Percentiles rank a stretch among this genome's conserved stretches.
These are phyloP conservation scores for Tylopilus orsonianus DNA, from an alignment of 1,284 basidiomycete species.

Conservation along the genomic window DNA sequence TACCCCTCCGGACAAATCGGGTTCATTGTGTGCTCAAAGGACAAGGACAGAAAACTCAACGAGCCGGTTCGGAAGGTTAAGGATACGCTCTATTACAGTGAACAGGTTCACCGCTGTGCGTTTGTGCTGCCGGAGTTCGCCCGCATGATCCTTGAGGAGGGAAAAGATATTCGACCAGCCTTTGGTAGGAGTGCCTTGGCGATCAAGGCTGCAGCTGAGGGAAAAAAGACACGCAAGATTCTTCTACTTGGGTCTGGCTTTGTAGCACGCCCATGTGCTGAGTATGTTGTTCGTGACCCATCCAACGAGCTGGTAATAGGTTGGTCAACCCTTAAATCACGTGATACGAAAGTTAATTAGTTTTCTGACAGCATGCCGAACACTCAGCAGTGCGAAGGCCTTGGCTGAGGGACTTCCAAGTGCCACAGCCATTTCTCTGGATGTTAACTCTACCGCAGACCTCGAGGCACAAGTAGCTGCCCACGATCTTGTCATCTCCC, in stretches of 20 bases:
- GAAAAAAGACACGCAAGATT: constrained; percentile 54
- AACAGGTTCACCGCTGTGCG: constrained; percentile 77
- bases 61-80: constrained; percentile 71
- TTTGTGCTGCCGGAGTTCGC: constrained; percentile 95
- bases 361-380: constrained; percentile 71
- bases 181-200: constrained; percentile 55
- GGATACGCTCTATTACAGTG: constrained; percentile 85
- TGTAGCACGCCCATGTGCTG: constrained; percentile 91
- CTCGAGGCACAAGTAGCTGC: constrained; percentile 82
- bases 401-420: constrained; percentile 71
- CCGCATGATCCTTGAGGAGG: constrained; percentile 71
- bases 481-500: constrained; percentile 93
- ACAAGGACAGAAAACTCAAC: constrained; percentile 65
- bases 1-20: constrained; percentile 98
- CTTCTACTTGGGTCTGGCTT: constrained; percentile 94
- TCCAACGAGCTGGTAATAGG: constrained; percentile 86
- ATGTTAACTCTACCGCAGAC: constrained; percentile 73
- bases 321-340: constrained; percentile 26
- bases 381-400: constrained; percentile 70
- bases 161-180: constrained; percentile 65
- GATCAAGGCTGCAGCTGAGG: constrained; percentile 20
- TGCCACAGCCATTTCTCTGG: constrained; percentile 77
- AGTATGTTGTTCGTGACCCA: constrained; percentile 86
- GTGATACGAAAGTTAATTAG: constrained; percentile 6
- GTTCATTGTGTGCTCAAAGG: constrained; percentile 90